Evolutionary conservation across 257 asterid species (phyloP).

Genomic region (Solanum piurae): DNA sequence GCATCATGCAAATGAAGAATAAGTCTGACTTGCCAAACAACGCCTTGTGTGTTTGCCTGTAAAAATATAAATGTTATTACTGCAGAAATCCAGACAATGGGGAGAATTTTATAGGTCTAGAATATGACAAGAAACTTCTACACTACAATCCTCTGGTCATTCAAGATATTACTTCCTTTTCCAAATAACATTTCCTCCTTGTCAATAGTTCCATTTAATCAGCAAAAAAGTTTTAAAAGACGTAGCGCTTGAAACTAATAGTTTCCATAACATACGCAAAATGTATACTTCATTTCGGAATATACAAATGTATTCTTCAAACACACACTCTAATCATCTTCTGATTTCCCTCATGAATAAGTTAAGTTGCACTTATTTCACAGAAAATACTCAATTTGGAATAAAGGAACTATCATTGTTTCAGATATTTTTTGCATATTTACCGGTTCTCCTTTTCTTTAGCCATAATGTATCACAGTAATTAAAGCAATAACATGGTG

Average conservation of each 20-base stretch:
- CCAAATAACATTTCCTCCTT: background rate
- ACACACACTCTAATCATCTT: background rate
- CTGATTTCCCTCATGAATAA: background rate
- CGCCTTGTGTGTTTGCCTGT: conserved; percentile 51
- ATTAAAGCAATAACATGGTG: background rate
- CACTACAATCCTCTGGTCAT: background rate
- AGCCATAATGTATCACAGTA: background rate
- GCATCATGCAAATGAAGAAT: conserved; percentile 44
- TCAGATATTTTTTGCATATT: background rate
- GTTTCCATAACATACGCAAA: background rate
- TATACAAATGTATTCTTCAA: background rate
- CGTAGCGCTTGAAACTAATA: background rate
- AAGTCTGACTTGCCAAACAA: conserved; percentile 19
- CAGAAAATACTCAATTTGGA: background rate
- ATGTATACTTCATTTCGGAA: background rate
- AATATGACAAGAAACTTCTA: background rate
- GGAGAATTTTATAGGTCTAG: background rate
- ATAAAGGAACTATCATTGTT: background rate
- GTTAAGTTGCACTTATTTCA: background rate
- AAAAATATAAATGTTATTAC: background rate
- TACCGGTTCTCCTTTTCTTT: background rate
- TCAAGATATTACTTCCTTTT: background rate
- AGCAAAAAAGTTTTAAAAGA: background rate
- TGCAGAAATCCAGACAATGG: background rate
- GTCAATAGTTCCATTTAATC: background rate